Percentiles rank a stretch among this genome's conserved stretches.
Evolutionary conservation across 768 basidiomycete species (phyloP).

Genomic region (Asterophora parasitica): DNA sequence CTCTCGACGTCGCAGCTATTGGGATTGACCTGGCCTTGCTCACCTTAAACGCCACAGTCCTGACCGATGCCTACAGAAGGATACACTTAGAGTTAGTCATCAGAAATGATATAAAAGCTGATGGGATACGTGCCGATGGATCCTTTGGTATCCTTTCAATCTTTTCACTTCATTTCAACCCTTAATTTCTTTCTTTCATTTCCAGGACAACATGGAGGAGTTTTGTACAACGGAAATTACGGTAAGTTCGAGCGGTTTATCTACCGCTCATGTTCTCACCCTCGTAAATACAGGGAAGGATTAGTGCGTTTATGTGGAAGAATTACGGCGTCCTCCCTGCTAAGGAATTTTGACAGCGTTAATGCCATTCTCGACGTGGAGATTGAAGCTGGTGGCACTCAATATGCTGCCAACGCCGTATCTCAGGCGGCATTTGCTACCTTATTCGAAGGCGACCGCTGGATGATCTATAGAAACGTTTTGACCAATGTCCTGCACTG

Average conservation of each 20-base stretch:
- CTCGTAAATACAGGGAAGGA: constrained; percentile 32
- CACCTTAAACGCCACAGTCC: constrained; percentile 34
- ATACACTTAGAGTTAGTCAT: constrained; percentile 54
- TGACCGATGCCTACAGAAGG: constrained; percentile 45
- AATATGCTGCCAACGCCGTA: constrained; percentile 42
- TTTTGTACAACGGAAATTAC: constrained; percentile 72
- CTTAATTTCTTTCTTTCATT: constrained; percentile 25
- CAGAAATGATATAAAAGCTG: constrained; percentile 41
- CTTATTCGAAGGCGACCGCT: constrained; percentile 40
- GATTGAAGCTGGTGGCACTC: constrained; percentile 54
- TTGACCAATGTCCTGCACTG: constrained; percentile 58
- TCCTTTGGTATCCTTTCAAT: constrained; percentile 35
- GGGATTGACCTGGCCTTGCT: constrained; percentile 48
- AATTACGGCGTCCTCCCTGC: neutral
- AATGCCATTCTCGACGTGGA: constrained; percentile 63
- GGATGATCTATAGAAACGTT: constrained; percentile 53
- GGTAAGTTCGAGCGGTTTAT: constrained; percentile 27
- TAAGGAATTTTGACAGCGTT: neutral
- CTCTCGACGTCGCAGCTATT: constrained; percentile 55
- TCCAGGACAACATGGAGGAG: constrained; percentile 54
- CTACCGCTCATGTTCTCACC: constrained; percentile 5
- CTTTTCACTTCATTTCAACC: constrained; percentile 13
- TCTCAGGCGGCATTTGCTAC: constrained; percentile 38
- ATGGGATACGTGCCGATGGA: constrained; percentile 58
- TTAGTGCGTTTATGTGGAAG: constrained; percentile 32